Evolutionary conservation across 1,284 basidiomycete genomes (phyloP).

Genomic region (Pyrrhoderma noxium): DNA sequence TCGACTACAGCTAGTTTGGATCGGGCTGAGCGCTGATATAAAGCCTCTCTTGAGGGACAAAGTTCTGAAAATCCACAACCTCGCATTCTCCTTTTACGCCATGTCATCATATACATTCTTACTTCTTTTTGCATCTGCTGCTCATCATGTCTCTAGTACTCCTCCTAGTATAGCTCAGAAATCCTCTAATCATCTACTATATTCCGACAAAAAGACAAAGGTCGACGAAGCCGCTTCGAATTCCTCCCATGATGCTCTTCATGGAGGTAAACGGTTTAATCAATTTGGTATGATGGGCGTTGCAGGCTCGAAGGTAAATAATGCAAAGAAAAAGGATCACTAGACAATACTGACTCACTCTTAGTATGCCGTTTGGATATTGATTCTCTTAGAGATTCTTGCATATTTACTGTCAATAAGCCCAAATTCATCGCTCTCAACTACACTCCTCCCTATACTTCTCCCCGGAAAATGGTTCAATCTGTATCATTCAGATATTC

Average conservation of each 20-base stretch:
- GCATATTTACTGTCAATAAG: conserved; percentile 2
- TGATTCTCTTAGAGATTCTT: conserved; percentile 2
- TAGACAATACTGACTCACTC: too few relatives aligned
- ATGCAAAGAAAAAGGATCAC: too few relatives aligned
- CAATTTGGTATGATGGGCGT: conserved; percentile 5
- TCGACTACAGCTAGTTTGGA: too few relatives aligned
- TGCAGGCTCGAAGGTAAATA: background rate
- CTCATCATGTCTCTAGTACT: conserved; percentile 14
- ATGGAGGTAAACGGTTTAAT: conserved; percentile 7
- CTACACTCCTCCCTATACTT: conserved; percentile 4
- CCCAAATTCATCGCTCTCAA: background rate
- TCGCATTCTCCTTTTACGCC: too few relatives aligned
- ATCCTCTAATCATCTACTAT: conserved; percentile 9
- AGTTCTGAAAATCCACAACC: too few relatives aligned
- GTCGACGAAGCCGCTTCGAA: background rate
- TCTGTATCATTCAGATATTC: background rate
- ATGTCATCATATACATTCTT: background rate
- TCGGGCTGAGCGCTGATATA: too few relatives aligned
- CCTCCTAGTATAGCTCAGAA: conserved; percentile 12
- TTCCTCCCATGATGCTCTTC: conserved; percentile 5
- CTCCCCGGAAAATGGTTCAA: background rate
- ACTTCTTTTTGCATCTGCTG: conserved; percentile 6
- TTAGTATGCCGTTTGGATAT: too few relatives aligned
- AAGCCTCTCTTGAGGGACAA: too few relatives aligned
- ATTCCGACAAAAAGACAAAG: background rate